Evolutionary conservation across 345 rosid species (phyloP).

Genomic region (Acer yangbiense): DNA sequence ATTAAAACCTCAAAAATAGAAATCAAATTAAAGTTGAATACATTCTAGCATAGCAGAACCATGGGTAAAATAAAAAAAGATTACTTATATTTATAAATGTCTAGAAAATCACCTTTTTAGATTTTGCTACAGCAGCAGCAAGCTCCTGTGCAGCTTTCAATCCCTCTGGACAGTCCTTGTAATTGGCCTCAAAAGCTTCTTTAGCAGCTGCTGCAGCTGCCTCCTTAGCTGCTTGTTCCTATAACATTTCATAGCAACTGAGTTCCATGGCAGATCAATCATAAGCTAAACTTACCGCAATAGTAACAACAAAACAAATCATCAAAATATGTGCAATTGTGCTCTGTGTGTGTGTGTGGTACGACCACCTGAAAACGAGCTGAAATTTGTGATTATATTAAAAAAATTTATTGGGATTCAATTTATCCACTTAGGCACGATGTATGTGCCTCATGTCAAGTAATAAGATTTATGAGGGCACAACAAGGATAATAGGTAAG

Average conservation of each 20-base stretch:
- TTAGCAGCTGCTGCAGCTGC: constrained; percentile 64
- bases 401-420: background rate
- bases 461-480: background rate
- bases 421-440: constrained; percentile 1
- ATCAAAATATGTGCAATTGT: background rate
- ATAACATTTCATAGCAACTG: constrained; percentile 21
- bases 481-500: background rate
- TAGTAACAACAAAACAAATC: background rate
- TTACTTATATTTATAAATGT: background rate
- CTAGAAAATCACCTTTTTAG: constrained; percentile 28
- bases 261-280: too few relatives aligned
- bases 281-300: background rate
- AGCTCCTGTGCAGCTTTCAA: constrained; percentile 69
- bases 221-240: constrained; percentile 98
- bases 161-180: constrained; percentile 52
- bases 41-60: background rate
- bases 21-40: background rate
- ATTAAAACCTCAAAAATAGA: background rate
- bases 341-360: background rate
- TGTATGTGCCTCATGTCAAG: background rate
- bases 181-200: constrained; percentile 60
- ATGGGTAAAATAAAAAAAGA: background rate
- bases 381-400: background rate
- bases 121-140: constrained; percentile 60
- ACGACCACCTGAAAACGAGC: background rate